Evolutionary conservation across 768 basidiomycete genomes (phyloP), one percentile per base, ranked within the genome.

Genomic region (Russula vinacea): DNA sequence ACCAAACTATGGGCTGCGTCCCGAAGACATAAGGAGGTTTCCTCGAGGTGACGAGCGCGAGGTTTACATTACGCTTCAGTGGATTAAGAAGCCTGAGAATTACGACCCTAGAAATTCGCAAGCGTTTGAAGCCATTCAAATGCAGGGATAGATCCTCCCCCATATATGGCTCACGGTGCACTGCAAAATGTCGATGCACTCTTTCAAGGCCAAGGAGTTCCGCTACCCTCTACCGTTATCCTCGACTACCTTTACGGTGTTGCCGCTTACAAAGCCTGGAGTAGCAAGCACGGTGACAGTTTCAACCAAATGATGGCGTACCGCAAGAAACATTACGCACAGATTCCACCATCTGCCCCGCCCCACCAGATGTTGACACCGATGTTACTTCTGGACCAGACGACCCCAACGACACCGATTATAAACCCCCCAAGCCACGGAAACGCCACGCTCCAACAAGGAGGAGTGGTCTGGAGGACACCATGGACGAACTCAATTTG

Each of bases 111-210:
- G 5, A 40, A 0, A 1, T 3, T 40, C 26, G 22, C 37, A 2
- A 40, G 16, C 1, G 13, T 16, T 40, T 56, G 37, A 56, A 56
- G 5, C 13, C 54, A 7, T 3, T 47, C 22, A 24, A 47, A 24
- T 56, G 54, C 6, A 56, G 14, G 24, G n/a, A 9, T 26, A 40
- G 0, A 17, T 56, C 37, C 24, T 26, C 0, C 0, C 5, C 33
- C 33, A 3, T 3, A 33, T 8, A 1, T 3, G 13, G 22, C 39
- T 24, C 16, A 22, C 37, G 14, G 2, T 11, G 0, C 26, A 4
- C n/a, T 39, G 54, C 22, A 33, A 44, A 56, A 56, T 56, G 39
- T 56, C 39, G 37, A 56, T 40, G 54, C 39, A 56, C 54, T 56
- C 24, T 56, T 56, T 19, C 24, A 10, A 40, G 39, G 54, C 24